Evolutionary conservation across 1,284 basidiomycete genomes (phyloP), one percentile per base, ranked within the genome.

Genomic region (Malassezia globosa): DNA sequence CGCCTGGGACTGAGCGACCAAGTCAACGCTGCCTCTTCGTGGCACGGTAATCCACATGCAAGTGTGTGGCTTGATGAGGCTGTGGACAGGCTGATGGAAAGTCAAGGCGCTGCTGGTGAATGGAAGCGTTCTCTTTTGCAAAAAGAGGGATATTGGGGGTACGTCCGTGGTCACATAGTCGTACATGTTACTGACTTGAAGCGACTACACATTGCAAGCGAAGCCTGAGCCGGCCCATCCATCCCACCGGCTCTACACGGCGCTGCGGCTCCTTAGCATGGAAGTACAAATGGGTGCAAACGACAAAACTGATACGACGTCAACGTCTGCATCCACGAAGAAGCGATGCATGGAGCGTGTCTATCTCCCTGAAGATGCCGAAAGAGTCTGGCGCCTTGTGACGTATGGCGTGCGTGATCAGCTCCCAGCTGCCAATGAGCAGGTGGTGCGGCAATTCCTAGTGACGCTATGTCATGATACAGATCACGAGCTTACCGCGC

Each of bases 181-280:
- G 27, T 21, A 5, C n/a, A 37, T n/a, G n/a, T n/a, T n/a, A n/a
- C n/a, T 45, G 55, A 6, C n/a, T n/a, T n/a, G n/a, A n/a, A n/a
- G n/a, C n/a, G 66, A 67, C 27, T 66, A 58, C 21, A 60, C 66
- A 1, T 25, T 66, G 7, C 66, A 68, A 33, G 60, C 64, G 2
- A 48, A 37, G 14, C 63, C 64, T 0, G 46, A 44, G 14, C 62
- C 65, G 6, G 62, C 65, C 1, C 65, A 68, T 55, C 63, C 64
- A 4, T 63, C 61, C 16, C 60, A 68, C 47, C 54, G 66, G 7
- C 55, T 68, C 19, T 46, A 64, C 1, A 51, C 54, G 7, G 64
- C 66, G 7, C 45, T 66, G 2, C 51, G 64, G 13, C 57, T 66
- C 0, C 37, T 61, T 3, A 55, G 55, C 4, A 27, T 67, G n/a